Conservation (phyloP, 345 rosid species). For the Rhodomyrtus tomentosa region DNA sequence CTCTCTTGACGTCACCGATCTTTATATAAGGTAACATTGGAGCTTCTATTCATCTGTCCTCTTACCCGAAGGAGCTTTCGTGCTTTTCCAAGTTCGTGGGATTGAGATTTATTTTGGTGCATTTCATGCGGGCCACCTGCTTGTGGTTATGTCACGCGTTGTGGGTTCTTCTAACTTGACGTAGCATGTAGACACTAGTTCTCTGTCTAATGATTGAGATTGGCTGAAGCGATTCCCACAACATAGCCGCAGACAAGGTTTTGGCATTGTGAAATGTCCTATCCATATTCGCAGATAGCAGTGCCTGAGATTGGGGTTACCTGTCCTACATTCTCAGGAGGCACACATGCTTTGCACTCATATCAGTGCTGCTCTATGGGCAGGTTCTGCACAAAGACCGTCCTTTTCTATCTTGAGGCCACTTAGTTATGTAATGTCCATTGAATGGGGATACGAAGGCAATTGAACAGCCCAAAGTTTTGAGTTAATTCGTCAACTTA, state of each 20-base stretch:
- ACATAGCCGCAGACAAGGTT: background rate
- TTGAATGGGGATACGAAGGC: background rate
- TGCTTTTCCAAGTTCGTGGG: background rate
- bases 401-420: background rate
- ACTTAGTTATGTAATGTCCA: background rate
- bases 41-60: background rate
- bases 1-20: slow-evolving; percentile 81
- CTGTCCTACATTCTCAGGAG: background rate
- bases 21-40: slow-evolving; percentile 53
- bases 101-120: background rate
- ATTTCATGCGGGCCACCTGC: background rate
- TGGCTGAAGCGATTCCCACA: background rate
- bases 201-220: background rate
- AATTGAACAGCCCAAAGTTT: background rate
- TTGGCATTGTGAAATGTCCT: background rate
- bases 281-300: background rate
- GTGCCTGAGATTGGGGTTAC: background rate
- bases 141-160: background rate
- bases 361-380: background rate
- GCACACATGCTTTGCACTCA: background rate
- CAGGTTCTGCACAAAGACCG: background rate
- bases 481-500: background rate
- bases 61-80: background rate
- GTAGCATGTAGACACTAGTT: background rate
- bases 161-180: too few species aligned